Conservation (phyloP, 2,329 filamentous ascomycete genomes). For the Pyrenochaeta sp. region DNA sequence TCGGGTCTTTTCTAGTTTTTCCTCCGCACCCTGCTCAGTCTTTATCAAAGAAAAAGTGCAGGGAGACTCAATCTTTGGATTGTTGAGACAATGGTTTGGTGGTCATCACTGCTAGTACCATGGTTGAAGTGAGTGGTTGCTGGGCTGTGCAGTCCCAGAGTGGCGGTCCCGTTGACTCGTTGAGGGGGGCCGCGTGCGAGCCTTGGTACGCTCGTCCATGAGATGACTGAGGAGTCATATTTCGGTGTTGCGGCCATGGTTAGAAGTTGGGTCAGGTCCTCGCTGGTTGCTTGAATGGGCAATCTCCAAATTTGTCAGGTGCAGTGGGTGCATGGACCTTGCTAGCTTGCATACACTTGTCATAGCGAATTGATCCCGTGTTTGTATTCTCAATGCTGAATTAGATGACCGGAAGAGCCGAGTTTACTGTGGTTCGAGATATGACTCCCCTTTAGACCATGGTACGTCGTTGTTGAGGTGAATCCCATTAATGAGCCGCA, state of each 20-base stretch:
- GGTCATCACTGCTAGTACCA: slow-evolving; percentile 16
- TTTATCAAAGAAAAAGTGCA: slow-evolving; percentile 20
- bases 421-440: slow-evolving; percentile 11
- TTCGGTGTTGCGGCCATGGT: slow-evolving; percentile 10
- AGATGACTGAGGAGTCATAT: slow-evolving; percentile 6
- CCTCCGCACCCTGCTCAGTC: slow-evolving; percentile 16
- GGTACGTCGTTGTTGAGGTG: slow-evolving; percentile 11
- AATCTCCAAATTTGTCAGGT: slow-evolving; percentile 12
- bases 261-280: slow-evolving; percentile 14
- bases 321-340: slow-evolving; percentile 10
- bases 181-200: slow-evolving; percentile 8
- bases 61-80: slow-evolving; percentile 19
- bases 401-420: slow-evolving; percentile 10
- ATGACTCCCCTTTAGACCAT: slow-evolving; percentile 8
- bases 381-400: slow-evolving; percentile 11
- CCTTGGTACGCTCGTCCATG: slow-evolving; percentile 6
- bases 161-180: slow-evolving; percentile 8
- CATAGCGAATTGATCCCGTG: slow-evolving; percentile 13
- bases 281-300: slow-evolving; percentile 12
- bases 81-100: slow-evolving; percentile 16
- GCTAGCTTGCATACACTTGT: slow-evolving; percentile 13
- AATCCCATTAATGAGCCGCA: slow-evolving; percentile 5
- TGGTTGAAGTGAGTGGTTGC: slow-evolving; percentile 15
- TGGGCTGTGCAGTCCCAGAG: slow-evolving; percentile 12
- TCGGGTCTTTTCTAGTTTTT: slow-evolving; percentile 20